Evolutionary conservation across 768 basidiomycete genomes (phyloP), one percentile per base, ranked within the genome.

Genomic region (Mycena belliarum): DNA sequence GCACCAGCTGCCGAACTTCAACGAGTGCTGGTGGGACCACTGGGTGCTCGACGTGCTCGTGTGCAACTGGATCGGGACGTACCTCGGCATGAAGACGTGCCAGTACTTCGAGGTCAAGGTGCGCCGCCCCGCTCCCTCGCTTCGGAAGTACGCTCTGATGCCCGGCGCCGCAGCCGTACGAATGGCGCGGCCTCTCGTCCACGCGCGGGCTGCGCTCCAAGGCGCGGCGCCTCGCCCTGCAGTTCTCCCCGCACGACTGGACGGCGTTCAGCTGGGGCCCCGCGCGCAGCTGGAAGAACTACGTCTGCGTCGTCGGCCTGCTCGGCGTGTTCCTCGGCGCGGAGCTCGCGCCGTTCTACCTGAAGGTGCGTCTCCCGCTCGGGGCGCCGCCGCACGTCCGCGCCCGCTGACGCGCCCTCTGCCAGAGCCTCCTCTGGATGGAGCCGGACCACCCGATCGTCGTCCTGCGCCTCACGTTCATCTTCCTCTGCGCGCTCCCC

Each of bases 11-110:
- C 77, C 91, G 23, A 94, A 94, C 69, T 93, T 94, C 69, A 86
- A 83, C 47, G 91, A 94, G 89, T 93, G 92, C 67, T 93, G 91
- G 92, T 94, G 91, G 91, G 92, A 93, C 69, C 91, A 94, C 77
- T 94, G 91, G 91, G 77, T 94, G 60, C 78, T 94, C 49, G 91
- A 94, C 70, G 92, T 94, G 42, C 76, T 93, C 48, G 64, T 93
- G 37, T 94, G 91, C 75, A 94, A 94, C 70, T 93, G 92, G 92
- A 66, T 91, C 54, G 92, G 92, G 43, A 89, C 89, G 8, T 92
- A 91, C 71, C 71, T 93, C 14, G 91, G 49, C 41, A 93, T 93
- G 88, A 91, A 91, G 75, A 83, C 84, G 8, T 94, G 92, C 67
- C 86, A 91, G 67, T 92, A 89, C 66, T 80, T 93, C 60, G 89